Evolutionary conservation across 2,329 filamentous ascomycete species (phyloP).

Genomic region (Exutisphaerella laricina): DNA sequence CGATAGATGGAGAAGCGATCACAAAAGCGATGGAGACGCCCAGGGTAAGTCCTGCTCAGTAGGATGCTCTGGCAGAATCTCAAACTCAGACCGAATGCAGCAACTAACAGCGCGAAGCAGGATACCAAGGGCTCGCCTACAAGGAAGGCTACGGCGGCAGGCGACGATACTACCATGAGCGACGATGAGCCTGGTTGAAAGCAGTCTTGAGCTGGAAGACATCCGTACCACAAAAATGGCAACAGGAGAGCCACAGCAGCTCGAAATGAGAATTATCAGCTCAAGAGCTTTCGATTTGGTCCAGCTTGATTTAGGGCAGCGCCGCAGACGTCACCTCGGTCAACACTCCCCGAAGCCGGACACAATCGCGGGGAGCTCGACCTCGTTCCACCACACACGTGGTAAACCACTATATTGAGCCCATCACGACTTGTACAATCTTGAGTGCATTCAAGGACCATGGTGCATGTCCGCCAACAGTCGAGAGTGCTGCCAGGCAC

Average conservation of each 20-base stretch:
- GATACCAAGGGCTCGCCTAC: conserved; percentile 16
- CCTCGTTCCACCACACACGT: not conserved
- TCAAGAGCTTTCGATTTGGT: too few relatives aligned
- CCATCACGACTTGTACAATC: not conserved
- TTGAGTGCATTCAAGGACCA: too few relatives aligned
- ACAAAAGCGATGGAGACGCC: conserved; percentile 41
- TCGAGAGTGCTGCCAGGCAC: too few relatives aligned
- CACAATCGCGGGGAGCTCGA: not conserved
- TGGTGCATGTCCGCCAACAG: too few relatives aligned
- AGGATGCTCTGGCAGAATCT: not conserved
- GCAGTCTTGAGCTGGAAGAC: too few relatives aligned
- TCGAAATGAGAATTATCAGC: too few relatives aligned
- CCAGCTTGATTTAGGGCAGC: too few relatives aligned
- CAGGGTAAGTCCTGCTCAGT: conserved; percentile 7
- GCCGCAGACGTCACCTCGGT: not conserved
- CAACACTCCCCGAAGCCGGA: too few relatives aligned
- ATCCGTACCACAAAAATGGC: too few relatives aligned
- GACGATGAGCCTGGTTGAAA: conserved; percentile 18
- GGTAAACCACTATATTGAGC: conserved; percentile 2
- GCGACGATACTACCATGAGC: conserved; percentile 21
- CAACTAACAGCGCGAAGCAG: not conserved
- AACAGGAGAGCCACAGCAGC: too few relatives aligned
- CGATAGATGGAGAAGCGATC: conserved; percentile 66
- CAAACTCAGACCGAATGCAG: not conserved
- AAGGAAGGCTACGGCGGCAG: conserved; percentile 6